Base-by-base conservation (phyloP, 2,329 filamentous ascomycete genomes). In the Shiraia sp. region DNA sequence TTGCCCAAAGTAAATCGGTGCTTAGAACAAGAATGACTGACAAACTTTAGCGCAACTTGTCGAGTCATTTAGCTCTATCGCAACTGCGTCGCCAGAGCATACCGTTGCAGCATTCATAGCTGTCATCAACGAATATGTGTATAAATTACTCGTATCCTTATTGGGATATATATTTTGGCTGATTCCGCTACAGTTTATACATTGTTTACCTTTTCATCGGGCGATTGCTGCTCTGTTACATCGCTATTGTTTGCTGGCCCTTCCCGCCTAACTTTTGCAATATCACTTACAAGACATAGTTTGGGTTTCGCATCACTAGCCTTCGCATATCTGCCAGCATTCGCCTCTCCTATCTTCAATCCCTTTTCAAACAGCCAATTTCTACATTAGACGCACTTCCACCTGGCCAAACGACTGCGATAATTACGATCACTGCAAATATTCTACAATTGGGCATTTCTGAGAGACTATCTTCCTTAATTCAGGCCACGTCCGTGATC, bases 161-260 rank as follows among this genome's bases (percentile, higher is more conserved):
- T 10, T 8, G 6, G 4, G 4, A 13, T 29, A 17, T 2, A 32
- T 14, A 17, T 2, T 12, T 4, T 12, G 24, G 24, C 19, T 49
- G 2, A 32, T 17, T 14, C 5, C 0, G 1, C 4, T 14, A 1
- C n/a, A 56, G 53, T 5, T 17, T 50, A 10, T 79, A 75, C 48
- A 80, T 82, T 45, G 66, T 83, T 10, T 82, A 81, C 53, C 68
- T 84, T 1, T 82, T 83, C 46, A 66, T 80, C 14, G 79, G 65
- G 10, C 79, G 79, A 40, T 78, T 82, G 27, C 51, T 70, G 3
- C 61, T 82, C n/a, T 75, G 73, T 0, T 83, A 82, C 47, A 54
- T 79, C 13, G 78, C 79, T 45, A 77, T 78, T 51, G 78, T 80
- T 63, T 26, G 46, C 36, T 3, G n/a, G 23, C 19, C 12, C 10